Conservation (phyloP, 1,139 yeast species). For the Zygotorulaspora mrakii region DNA sequence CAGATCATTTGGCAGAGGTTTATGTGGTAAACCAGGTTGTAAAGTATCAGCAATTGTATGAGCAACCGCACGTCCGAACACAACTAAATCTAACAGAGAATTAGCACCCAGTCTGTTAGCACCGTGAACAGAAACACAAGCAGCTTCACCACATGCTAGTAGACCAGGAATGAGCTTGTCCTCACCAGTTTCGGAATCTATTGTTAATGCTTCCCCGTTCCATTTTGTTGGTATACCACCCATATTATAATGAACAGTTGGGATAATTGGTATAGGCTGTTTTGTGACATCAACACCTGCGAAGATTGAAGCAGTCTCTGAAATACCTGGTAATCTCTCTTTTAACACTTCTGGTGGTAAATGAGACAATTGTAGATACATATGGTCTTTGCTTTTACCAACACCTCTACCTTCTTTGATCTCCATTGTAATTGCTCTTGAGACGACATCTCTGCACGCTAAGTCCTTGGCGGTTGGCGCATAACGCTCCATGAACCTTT, state of each 20-base stretch:
- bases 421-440: slow-evolving; percentile 97
- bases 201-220: slow-evolving; percentile 89
- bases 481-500: slow-evolving; percentile 98
- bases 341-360: slow-evolving; percentile 87
- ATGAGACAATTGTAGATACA: slow-evolving; percentile 90
- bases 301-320: slow-evolving; percentile 96
- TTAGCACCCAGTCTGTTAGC: slow-evolving; percentile 99
- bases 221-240: slow-evolving; percentile 99
- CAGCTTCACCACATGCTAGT: slow-evolving; percentile 98
- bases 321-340: slow-evolving; percentile 98
- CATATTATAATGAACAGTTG: slow-evolving; percentile 99
- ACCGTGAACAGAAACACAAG: slow-evolving; percentile 98
- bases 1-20: slow-evolving; percentile 73
- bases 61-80: slow-evolving; percentile 97
- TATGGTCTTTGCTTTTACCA: slow-evolving; percentile 93
- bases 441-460: slow-evolving; percentile 97
- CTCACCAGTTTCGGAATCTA: slow-evolving; percentile 75
- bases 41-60: slow-evolving; percentile 82
- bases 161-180: slow-evolving; percentile 92
- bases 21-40: slow-evolving; percentile 85
- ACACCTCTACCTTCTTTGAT: slow-evolving; percentile 99
- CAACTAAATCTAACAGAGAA: slow-evolving; percentile 95
- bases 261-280: slow-evolving; percentile 97
- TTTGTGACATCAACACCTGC: slow-evolving; percentile 99
- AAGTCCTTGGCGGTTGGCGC: slow-evolving; percentile 98